Evolutionary conservation across 352 stramenopile genomes (phyloP).

Genomic region (Discostella stelligera): DNA sequence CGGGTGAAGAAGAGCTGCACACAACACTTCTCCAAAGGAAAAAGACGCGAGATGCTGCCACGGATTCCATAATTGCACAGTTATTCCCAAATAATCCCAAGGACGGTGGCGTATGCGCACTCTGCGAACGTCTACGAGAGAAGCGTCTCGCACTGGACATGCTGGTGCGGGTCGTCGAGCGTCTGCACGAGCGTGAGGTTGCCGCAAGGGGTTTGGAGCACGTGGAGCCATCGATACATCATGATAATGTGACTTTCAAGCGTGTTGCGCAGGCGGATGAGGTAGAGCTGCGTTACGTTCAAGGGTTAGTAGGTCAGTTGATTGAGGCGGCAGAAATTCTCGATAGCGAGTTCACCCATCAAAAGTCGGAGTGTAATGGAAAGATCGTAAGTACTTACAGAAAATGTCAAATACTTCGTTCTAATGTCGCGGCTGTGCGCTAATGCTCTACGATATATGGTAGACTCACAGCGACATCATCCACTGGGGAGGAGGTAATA

Average conservation of each 20-base stretch:
- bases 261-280: constrained; percentile 32
- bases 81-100: constrained; percentile 39
- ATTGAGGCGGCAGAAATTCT: constrained; percentile 48
- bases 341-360: constrained; percentile 43
- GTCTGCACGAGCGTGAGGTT: constrained; percentile 49
- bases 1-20: constrained; percentile 51
- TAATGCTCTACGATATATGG: background rate
- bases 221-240: constrained; percentile 43
- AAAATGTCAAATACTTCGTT: no score
- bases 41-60: constrained; percentile 35
- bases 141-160: constrained; percentile 55
- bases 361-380: constrained; percentile 28
- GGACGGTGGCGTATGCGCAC: constrained; percentile 14
- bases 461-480: constrained; percentile 40
- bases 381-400: constrained; percentile 21
- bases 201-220: constrained; percentile 48
- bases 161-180: constrained; percentile 50
- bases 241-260: constrained; percentile 38
- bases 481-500: constrained; percentile 47
- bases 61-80: constrained; percentile 49
- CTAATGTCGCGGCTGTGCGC: no score
- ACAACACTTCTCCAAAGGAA: constrained; percentile 52
- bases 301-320: constrained; percentile 28
- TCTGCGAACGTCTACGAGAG: constrained; percentile 37
- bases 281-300: constrained; percentile 28